A percentile compares a stretch with the other conserved stretches of the same genome.
phyloP scores from a whole-genome alignment of 352 stramenopile genomes.

The Pythium aquatile region DNA sequence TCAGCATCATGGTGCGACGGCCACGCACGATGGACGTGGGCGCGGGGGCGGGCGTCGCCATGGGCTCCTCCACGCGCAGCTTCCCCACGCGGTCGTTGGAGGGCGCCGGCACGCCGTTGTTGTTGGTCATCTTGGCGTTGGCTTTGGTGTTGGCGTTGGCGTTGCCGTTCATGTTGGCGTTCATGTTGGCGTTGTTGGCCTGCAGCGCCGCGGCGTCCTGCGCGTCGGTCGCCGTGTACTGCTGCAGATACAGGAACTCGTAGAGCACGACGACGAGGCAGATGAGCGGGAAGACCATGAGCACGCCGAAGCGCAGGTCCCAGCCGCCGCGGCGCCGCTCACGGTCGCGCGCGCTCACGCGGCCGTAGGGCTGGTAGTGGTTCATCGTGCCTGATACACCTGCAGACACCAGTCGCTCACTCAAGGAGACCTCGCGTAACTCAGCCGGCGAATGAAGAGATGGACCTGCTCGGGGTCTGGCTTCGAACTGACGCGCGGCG shows the following conservation, averaged over 20 bases:
- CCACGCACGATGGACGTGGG: constrained; percentile 48
- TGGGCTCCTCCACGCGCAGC: constrained; percentile 18
- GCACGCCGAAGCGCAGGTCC: constrained; percentile 53
- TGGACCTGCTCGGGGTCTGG: neutral
- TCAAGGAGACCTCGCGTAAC: neutral
- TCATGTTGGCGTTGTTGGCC: constrained; percentile 4
- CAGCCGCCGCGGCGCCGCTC: constrained; percentile 27
- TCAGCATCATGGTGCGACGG: constrained; percentile 71
- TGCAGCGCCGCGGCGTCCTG: constrained; percentile 31
- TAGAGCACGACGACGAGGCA: constrained; percentile 78
- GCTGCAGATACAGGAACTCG: constrained; percentile 77
- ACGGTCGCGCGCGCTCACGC: constrained; percentile 45
- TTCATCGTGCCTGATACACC: constrained; percentile 6
- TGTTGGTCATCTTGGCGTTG: constrained; percentile 1
- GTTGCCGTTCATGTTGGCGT: neutral
- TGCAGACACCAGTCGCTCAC: neutral
- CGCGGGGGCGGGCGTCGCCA: constrained; percentile 18
- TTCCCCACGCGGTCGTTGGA: neutral
- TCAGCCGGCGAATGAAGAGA: neutral
- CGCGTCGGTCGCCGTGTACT: constrained; percentile 47
- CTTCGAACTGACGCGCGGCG: neutral
- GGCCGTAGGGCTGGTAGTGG: constrained; percentile 49
- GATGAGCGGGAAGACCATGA: constrained; percentile 68
- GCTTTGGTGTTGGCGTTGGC: constrained; percentile 13
- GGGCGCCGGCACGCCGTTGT: constrained; percentile 1